Evolutionary conservation across 345 rosid species (phyloP), one percentile per base, ranked within the genome.

Genomic region (Anacardium occidentale): DNA sequence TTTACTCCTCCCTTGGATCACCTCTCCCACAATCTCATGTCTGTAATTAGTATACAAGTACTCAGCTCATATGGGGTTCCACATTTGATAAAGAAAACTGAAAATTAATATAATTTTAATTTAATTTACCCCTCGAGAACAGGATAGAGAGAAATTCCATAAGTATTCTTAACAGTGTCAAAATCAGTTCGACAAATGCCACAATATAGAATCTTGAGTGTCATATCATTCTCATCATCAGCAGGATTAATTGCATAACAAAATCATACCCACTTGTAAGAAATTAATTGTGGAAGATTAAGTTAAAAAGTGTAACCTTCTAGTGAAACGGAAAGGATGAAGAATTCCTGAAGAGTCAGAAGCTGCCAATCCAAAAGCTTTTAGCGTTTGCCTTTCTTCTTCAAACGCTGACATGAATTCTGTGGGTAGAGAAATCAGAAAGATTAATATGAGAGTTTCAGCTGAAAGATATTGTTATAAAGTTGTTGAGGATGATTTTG

Each of bases 1-100:
- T 12, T 67, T 50, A 22, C n/a, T 17, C 4, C 80, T 76, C 0
- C 55, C 75, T 53, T 77, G 68, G 40, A 57, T 72, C 37, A 77
- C 76, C 17, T 61, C 57, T 7, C 76, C 76, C 7, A 72, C 57
- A 22, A 77, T 77, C 62, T 72, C 80, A 62, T 77, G 76, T 62
- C 72, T 77, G 13, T 15, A 13, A 65, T 4, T 45, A 4, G 10
- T 45, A 20, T 1, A 3, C 2, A 5, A 34, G 40, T 34, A 34
- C 2, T 29, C 32, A 29, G 32, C 3, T 29, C 32, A 29, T 3
- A 29, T 29, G 32, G 32, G 3, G 3, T 29, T 29, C 32, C 32
- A 29, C 3, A 37, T 37, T 37, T 37, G 40, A 37, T 37, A 37
- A 37, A 0, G 40, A 6, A 6, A 37, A 37, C 32, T 29, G 32